These are phyloP conservation scores for Schizonepeta tenuifolia DNA, from an alignment of 257 asterid species.

Conservation along the genomic window DNA sequence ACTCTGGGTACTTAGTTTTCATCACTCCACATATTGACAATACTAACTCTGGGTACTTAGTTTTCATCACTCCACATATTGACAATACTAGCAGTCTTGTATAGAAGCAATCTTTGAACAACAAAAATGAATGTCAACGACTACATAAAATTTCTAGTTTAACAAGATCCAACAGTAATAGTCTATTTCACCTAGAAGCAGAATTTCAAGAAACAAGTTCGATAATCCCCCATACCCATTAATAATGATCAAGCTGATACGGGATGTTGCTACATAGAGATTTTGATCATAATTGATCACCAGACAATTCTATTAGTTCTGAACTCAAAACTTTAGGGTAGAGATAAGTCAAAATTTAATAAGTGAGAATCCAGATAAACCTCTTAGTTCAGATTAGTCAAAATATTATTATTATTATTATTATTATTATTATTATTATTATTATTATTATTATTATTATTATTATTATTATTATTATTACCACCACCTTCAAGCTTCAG, in stretches of 20 bases:
- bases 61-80: background rate
- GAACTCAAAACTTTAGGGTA: background rate
- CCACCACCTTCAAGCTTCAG: too few relatives aligned
- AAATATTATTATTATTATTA: too few relatives aligned
- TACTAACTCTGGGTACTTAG: background rate
- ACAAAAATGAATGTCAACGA: background rate
- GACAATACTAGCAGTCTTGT: background rate
- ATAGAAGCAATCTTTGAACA: background rate
- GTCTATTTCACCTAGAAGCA: background rate
- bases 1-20: background rate
- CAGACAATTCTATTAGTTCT: conserved; percentile 14
- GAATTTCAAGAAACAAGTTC: background rate
- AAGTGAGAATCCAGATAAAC: background rate
- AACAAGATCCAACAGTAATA: background rate
- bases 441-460: background rate
- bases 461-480: background rate
- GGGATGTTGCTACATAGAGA: background rate
- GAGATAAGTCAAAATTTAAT: background rate
- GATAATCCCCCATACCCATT: background rate
- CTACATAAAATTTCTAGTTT: conserved; percentile 6
- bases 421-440: background rate
- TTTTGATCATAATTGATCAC: background rate
- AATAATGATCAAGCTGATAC: background rate
- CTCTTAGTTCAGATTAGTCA: background rate
- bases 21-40: background rate